These are phyloP conservation scores for Heterobasidion irregulare DNA, from an alignment of 1,284 basidiomycete species.

Conservation along the genomic window DNA sequence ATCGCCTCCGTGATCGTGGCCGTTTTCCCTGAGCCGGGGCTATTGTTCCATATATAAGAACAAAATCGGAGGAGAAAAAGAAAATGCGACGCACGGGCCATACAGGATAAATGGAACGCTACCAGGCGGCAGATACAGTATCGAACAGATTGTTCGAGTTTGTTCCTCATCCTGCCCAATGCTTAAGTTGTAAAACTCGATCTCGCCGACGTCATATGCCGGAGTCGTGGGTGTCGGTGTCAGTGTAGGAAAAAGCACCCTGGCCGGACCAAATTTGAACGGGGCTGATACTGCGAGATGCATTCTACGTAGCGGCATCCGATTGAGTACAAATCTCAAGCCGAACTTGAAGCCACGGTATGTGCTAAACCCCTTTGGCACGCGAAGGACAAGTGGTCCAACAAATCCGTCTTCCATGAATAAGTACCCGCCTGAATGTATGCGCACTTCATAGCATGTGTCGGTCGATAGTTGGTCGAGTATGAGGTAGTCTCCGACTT, in stretches of 20 bases:
- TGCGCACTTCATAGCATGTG: neutral
- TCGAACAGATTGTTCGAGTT: constrained; percentile 36
- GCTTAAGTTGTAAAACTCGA: constrained; percentile 25
- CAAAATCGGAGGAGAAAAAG: neutral
- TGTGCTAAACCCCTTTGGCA: constrained; percentile 32
- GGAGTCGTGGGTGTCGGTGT: constrained; percentile 18
- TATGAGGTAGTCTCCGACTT: constrained; percentile 1
- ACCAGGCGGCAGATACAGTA: constrained; percentile 35
- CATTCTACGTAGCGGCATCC: constrained; percentile 40
- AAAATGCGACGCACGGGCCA: constrained; percentile 34
- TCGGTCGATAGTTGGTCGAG: neutral
- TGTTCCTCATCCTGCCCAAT: constrained; percentile 36
- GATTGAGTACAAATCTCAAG: constrained; percentile 41
- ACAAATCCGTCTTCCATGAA: constrained; percentile 6
- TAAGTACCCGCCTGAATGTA: constrained; percentile 11
- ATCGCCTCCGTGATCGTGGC: constrained; percentile 10
- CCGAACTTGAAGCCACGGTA: constrained; percentile 35
- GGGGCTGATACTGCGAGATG: constrained; percentile 34
- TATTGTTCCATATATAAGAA: constrained; percentile 13
- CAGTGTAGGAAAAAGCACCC: constrained; percentile 38
- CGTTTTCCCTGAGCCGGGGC: constrained; percentile 39
- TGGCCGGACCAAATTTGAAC: constrained; percentile 20
- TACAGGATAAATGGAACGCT: constrained; percentile 45
- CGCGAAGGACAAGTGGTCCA: constrained; percentile 31
- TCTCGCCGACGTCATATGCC: constrained; percentile 17